Conservation (phyloP, 2,329 filamentous ascomycete genomes). For the Apiospora malaysiana region DNA sequence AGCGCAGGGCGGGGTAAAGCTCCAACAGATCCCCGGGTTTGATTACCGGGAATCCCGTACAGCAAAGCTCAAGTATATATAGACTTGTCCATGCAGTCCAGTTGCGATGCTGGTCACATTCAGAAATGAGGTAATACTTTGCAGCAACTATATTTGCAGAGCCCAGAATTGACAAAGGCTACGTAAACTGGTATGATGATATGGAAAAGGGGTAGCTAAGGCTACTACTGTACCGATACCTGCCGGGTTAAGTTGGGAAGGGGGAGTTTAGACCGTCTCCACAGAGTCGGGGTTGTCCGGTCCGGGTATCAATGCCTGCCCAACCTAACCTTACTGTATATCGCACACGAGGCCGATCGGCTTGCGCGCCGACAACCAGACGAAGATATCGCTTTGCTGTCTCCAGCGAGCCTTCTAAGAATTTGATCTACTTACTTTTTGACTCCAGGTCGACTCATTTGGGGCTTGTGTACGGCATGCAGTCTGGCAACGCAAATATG, state of each 20-base stretch:
- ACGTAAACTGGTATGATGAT: too few species aligned
- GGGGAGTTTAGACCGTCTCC: not conserved
- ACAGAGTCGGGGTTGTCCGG: slow-evolving; percentile 4
- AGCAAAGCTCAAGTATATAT: not conserved
- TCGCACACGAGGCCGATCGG: not conserved
- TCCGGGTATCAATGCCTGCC: not conserved
- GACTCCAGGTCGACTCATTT: not conserved
- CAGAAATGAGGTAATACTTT: too few species aligned
- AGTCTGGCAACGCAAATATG: not conserved
- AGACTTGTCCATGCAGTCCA: not conserved
- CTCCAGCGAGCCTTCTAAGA: too few species aligned
- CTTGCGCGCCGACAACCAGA: not conserved
- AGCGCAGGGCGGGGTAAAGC: not conserved
- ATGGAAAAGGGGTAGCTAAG: too few species aligned
- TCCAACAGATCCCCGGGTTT: not conserved
- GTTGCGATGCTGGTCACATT: not conserved
- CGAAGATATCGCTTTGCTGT: not conserved
- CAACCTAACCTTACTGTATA: too few species aligned
- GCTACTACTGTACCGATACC: not conserved
- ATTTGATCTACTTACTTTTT: not conserved
- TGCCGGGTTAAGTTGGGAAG: not conserved
- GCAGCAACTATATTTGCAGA: too few species aligned
- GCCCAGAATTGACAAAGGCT: too few species aligned
- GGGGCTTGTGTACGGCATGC: not conserved
- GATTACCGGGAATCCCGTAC: not conserved